Evolutionary conservation across 768 basidiomycete species (phyloP), one percentile per base, ranked within the genome.

Genomic region (Multifurca ochricompacta): DNA sequence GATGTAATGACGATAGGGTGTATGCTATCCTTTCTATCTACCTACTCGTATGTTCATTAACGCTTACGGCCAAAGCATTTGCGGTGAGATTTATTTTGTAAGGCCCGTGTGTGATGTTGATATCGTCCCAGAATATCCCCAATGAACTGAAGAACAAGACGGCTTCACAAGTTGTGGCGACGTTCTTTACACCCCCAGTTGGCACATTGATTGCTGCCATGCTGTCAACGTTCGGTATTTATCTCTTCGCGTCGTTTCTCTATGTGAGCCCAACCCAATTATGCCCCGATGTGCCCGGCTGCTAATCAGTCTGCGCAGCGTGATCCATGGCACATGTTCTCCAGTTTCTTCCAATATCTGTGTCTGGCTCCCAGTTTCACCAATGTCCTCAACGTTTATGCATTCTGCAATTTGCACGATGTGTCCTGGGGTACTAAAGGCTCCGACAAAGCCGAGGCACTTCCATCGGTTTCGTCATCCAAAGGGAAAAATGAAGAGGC

Each of bases 291-390:
- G 35, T 18, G 53, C 32, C 2, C 46, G 25, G 28, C 48, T 56
- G 14, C 43, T 54, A 48, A 65, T 23, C 31, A 49, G 40, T 3
- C 40, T n/a, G 45, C 56, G 28, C 57, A 92, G 87, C 83, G 90
- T 58, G 94, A 97, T 70, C 94, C 94, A 4, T 97, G 94, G 94
- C 94, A 97, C 70, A 87, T 98, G 83, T 84, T 94, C 70, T 89
- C 90, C 23, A 92, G 90, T 62, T 92, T 96, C 77, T 72, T 85
- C 62, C 94, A 94, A 67, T 95, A 94, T 66, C 73, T 95, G 46
- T 84, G 83, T 64, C 69, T 98, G 53, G 95, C 95, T 10, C 90
- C 91, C 1, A 90, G 87, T 62, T 95, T 95, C 73, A 93, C 86
- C 32, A 97, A 96, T 67, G 85, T 98, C 41, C 78, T 95, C 63